Evolutionary conservation across 1,284 basidiomycete species (phyloP), one percentile per base, ranked within the genome.

Genomic region (Rhodotorula sp.): DNA sequence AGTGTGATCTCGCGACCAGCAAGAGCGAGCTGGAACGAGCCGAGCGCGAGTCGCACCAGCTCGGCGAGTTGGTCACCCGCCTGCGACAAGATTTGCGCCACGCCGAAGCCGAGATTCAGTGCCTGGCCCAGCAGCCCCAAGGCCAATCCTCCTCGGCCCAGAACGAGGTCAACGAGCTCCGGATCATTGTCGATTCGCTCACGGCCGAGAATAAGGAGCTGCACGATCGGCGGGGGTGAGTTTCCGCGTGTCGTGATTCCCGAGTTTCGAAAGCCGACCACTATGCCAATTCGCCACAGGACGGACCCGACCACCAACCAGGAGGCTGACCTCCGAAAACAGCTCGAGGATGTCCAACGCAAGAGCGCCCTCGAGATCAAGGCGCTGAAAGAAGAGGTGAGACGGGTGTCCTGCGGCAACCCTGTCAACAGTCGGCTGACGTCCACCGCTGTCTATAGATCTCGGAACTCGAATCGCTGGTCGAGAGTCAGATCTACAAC

Each of bases 401-500:
- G 68, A 3, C 15, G 18, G 29, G 5, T 48, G 14, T 3, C 20
- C 18, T 30, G 3, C 20, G 17, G 12, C 7, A 5, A 45, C 18
- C 3, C 10, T 5, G 3, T n/a, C 5, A 6, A 12, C 22, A 6
- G 18, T 37, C 20, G 33, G 18, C 26, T 37, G 14, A 6, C 22
- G 7, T 24, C 8, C 22, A 4, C 6, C 29, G 17, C 18, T 8
- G 6, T 44, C 18, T 2, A 6, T 63, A 95, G 81, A 91, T 95
- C 62, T 87, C 88, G 63, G 92, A 95, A 79, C 84, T 96, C 30
- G 93, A 96, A 80, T 86, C 88, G 67, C 83, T 96, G 57, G 88
- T 95, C 49, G 93, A 96, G 80, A 87, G 91, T 67, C 95, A 96
- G 88, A 95, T 95, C 75, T 95, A 95, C 80, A 88, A 89, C 63